Percentiles rank a stretch among this genome's conserved stretches.
Evolutionary conservation across 306 rosid genomes (phyloP).

Genomic region (Castanea mollissima): DNA sequence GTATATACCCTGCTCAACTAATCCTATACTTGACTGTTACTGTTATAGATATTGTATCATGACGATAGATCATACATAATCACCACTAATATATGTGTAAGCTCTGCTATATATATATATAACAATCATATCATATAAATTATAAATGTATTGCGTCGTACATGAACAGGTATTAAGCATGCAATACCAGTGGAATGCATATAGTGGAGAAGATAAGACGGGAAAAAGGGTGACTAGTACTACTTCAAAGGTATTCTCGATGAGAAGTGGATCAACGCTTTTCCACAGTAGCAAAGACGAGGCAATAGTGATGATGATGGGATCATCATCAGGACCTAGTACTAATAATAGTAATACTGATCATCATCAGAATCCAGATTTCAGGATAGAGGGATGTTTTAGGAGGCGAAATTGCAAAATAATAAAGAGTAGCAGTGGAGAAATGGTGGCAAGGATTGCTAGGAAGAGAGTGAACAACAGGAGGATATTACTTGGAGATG

Average conservation of each 20-base stretch:
- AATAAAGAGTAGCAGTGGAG: conserved; percentile 24
- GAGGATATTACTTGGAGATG: conserved; percentile 34
- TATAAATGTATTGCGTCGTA: background rate
- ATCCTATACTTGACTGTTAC: too few species aligned
- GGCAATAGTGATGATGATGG: conserved; percentile 33
- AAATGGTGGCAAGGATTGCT: conserved; percentile 37
- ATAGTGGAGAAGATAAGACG: conserved; percentile 29
- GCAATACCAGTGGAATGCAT: conserved; percentile 44
- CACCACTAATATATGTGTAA: too few species aligned
- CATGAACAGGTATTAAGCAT: conserved; percentile 35
- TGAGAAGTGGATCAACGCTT: conserved; percentile 32
- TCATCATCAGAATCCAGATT: conserved; percentile 25
- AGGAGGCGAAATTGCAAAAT: conserved; percentile 40
- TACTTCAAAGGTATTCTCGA: conserved; percentile 30
- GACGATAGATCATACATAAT: too few species aligned
- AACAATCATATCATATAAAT: background rate
- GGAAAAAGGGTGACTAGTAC: background rate
- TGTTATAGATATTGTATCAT: too few species aligned
- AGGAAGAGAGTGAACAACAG: conserved; percentile 44
- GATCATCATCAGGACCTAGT: background rate
- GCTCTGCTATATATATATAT: too few species aligned
- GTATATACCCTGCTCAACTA: too few species aligned
- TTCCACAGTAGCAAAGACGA: conserved; percentile 20
- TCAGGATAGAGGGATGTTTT: conserved; percentile 44
- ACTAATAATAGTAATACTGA: background rate